Evolutionary conservation across 1,284 basidiomycete genomes (phyloP).

Genomic region (Sporisorium graminicola): DNA sequence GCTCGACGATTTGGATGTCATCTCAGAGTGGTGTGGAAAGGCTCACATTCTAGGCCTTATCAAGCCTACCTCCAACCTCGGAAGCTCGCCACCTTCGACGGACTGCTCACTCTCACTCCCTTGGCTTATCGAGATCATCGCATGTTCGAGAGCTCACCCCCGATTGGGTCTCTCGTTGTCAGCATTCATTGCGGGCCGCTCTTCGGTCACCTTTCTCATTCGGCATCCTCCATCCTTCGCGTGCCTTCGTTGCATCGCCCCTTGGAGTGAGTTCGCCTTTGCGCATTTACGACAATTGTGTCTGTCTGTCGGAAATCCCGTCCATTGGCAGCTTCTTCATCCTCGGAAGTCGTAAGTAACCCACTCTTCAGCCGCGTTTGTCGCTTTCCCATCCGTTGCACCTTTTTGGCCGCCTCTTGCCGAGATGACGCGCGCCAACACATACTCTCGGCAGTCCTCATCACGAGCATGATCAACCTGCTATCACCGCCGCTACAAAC

Average conservation of each 20-base stretch:
- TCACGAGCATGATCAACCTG: conserved; percentile 1
- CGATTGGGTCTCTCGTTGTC: background rate
- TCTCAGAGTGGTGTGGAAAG: no score
- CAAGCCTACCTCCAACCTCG: background rate
- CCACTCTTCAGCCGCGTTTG: conserved; percentile 14
- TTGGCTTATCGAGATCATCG: conserved; percentile 1
- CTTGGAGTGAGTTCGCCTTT: background rate
- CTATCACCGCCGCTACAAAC: background rate
- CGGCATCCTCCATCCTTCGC: background rate
- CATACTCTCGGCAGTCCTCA: background rate
- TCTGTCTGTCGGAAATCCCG: background rate
- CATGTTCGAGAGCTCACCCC: background rate
- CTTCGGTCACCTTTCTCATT: background rate
- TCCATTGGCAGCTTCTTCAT: conserved; percentile 1
- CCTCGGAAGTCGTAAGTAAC: conserved; percentile 32
- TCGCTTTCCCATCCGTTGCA: background rate
- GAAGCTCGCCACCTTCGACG: background rate
- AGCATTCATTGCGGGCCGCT: conserved; percentile 1
- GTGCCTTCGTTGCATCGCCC: background rate
- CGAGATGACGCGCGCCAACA: background rate
- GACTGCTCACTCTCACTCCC: background rate
- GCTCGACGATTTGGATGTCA: background rate
- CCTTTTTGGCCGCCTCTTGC: background rate
- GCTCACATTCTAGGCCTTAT: no score
- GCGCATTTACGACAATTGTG: conserved; percentile 29